Evolutionary conservation across 345 rosid species (phyloP).

Genomic region (Jatropha curcas): DNA sequence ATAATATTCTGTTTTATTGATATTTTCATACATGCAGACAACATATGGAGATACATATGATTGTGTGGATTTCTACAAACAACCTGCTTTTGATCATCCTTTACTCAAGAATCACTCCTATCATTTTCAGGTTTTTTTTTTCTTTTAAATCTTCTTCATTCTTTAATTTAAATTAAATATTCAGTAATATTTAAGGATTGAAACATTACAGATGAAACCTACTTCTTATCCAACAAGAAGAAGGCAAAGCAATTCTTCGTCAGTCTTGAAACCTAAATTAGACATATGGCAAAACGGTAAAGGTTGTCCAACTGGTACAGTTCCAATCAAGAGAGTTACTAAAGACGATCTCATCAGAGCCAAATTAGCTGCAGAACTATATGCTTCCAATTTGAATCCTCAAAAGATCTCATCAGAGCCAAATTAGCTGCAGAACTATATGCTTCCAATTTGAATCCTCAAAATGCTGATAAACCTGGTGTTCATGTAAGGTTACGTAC

Average conservation of each 20-base stretch:
- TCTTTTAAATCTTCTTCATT: no score
- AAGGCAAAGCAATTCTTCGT: no score
- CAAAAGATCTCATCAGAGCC: slow-evolving; percentile 28
- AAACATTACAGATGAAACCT: no score
- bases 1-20: no score
- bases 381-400: slow-evolving; percentile 9
- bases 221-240: no score
- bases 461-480: slow-evolving; percentile 15
- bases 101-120: slow-evolving; percentile 15
- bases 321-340: slow-evolving; percentile 35
- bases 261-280: no score
- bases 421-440: slow-evolving; percentile 16
- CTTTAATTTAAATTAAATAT: no score
- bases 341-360: slow-evolving; percentile 34
- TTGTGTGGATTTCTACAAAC: slow-evolving; percentile 14
- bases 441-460: slow-evolving; percentile 12
- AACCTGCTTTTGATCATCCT: slow-evolving; percentile 22
- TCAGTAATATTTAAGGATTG: no score
- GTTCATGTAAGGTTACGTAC: no score
- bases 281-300: not conserved
- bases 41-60: slow-evolving; percentile 6
- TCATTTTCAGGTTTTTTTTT: not conserved
- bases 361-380: slow-evolving; percentile 16
- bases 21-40: slow-evolving; percentile 1
- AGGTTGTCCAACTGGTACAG: slow-evolving; percentile 42